Base-by-base conservation (phyloP, 1,284 basidiomycete species). In the Cutaneotrichosporon sp. region DNA sequence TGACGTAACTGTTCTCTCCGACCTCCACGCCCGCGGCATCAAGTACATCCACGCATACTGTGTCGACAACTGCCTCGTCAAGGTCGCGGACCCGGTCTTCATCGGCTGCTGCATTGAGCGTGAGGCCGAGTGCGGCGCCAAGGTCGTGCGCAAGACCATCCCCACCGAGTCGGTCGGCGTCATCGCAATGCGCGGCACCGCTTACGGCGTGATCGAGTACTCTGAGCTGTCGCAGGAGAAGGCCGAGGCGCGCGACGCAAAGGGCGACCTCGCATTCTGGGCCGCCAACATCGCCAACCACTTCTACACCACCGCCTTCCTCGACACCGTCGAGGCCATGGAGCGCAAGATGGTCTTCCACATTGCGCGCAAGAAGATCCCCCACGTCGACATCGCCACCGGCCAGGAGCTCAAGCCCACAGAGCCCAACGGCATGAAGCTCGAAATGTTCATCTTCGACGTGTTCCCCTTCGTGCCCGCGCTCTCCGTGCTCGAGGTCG, bases 261-360 rank as follows among this genome's bases (percentile, higher is more conserved):
- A 81, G 46, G 87, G 85, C 49, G 84, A 89, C 57, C 83, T 99
- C 51, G 78, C 83, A 17, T 97, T 94, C 83, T 84, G 93, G 56
- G 94, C 93, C 3, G 96, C 83, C 48, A 99, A 99, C 79, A 97
- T 98, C 70, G 96, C 82, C 68, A 98, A 97, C 77, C 96, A 99
- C 77, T 97, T 97, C 76, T 99, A 97, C 79, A 94, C 93, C 39
- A 86, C 86, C 39, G 75, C 80, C 19, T 98, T 91, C 79, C 81
- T 99, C 54, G 82, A 87, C 56, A 75, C 78, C 29, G 85, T 94
- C 55, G 84, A 88, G 63, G 78, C 81, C 2, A 93, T 97, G 72
- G 94, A 97, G 75, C 79, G 82, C 39, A 79, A 90, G 61, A 88
- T 98, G 76, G 86, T 92, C 22, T 97, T 89, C 82, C 96, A 99